Evolutionary conservation across 306 rosid genomes (phyloP).

Genomic region (Gillenia trifoliata): DNA sequence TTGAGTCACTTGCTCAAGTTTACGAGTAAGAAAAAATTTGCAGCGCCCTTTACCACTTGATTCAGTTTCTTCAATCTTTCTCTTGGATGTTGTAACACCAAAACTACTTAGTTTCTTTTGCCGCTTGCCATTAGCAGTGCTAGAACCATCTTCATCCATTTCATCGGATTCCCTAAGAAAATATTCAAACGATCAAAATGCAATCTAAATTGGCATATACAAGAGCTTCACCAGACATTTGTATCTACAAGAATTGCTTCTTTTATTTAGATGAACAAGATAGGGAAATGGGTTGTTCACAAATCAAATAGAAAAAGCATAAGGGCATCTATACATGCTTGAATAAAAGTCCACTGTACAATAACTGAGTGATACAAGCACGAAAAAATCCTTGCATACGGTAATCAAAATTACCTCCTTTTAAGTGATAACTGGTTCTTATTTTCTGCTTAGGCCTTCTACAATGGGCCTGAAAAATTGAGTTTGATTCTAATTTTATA

Average conservation of each 20-base stretch:
- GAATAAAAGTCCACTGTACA: too few species aligned
- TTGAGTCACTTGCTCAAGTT: slow-evolving; percentile 61
- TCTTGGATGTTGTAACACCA: slow-evolving; percentile 70
- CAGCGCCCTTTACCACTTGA: slow-evolving; percentile 82
- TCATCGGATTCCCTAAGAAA: slow-evolving; percentile 63
- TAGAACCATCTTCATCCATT: slow-evolving; percentile 50
- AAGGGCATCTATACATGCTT: too few species aligned
- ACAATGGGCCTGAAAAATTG: too few species aligned
- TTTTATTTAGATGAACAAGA: too few species aligned
- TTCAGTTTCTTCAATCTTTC: slow-evolving; percentile 80
- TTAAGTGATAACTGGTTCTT: too few species aligned
- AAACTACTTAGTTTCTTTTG: slow-evolving; percentile 68
- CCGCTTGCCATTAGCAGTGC: slow-evolving; percentile 44
- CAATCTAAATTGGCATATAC: background rate
- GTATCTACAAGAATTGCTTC: too few species aligned
- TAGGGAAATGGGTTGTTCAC: background rate
- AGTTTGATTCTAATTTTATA: too few species aligned
- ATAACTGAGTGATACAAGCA: too few species aligned
- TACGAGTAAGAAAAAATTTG: slow-evolving; percentile 79
- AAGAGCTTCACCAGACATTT: background rate
- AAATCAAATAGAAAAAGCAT: too few species aligned
- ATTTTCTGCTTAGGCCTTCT: too few species aligned
- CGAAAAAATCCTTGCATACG: too few species aligned
- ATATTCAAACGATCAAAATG: slow-evolving; percentile 13
- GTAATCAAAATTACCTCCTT: too few species aligned